phyloP scores from a whole-genome alignment of 2,329 filamentous ascomycete genomes.

The Xylaria sp. region DNA sequence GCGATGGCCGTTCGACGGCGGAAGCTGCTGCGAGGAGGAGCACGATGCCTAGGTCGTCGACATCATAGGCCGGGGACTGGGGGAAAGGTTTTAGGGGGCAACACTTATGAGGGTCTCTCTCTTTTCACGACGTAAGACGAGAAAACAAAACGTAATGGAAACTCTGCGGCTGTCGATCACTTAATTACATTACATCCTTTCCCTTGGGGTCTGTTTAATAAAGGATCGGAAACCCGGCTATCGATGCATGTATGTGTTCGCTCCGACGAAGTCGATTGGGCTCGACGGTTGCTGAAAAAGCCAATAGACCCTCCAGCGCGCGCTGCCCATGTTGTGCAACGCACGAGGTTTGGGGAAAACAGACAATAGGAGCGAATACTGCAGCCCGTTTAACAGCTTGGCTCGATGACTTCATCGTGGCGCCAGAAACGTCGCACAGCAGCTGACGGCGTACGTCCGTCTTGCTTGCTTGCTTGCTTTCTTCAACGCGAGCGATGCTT shows the following conservation, averaged over 20 bases:
- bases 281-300: slow-evolving; percentile 5
- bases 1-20: background rate
- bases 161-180: slow-evolving; percentile 22
- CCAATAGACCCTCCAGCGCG: no score
- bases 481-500: background rate
- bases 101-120: background rate
- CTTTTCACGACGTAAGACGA: background rate
- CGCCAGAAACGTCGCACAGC: no score
- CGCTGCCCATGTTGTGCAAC: background rate
- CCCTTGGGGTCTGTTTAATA: slow-evolving; percentile 23
- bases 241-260: slow-evolving; percentile 8
- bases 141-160: slow-evolving; percentile 28
- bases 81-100: background rate
- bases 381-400: no score
- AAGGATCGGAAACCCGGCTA: slow-evolving; percentile 24
- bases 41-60: slow-evolving; percentile 8
- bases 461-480: background rate
- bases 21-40: slow-evolving; percentile 9
- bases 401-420: no score
- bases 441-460: no score
- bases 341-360: no score
- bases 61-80: slow-evolving; percentile 12
- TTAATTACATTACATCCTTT: slow-evolving; percentile 22
- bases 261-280: slow-evolving; percentile 17
- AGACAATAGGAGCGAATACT: no score